Evolutionary conservation across 2,329 filamentous ascomycete species (phyloP).

Genomic region (Exserohilum rostratum): DNA sequence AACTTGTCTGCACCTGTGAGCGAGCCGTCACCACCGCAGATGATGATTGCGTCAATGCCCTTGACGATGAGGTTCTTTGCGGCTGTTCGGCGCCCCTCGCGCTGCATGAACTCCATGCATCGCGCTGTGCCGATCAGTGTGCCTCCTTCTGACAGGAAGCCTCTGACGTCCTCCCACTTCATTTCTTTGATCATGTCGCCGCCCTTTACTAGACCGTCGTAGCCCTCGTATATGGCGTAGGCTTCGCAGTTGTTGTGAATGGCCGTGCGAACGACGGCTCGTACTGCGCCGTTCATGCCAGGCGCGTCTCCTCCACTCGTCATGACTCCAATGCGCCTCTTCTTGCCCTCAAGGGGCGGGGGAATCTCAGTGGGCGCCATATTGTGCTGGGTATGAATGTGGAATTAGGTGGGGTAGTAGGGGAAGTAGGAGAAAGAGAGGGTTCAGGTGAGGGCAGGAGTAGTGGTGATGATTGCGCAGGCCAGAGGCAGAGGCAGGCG

Average conservation of each 20-base stretch:
- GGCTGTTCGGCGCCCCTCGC: constrained; percentile 78
- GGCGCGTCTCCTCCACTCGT: constrained; percentile 93
- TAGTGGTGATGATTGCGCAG: constrained; percentile 10
- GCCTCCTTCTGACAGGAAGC: constrained; percentile 91
- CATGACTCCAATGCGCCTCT: constrained; percentile 82
- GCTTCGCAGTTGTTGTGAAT: constrained; percentile 70
- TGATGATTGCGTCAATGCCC: constrained; percentile 94
- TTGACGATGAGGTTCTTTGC: constrained; percentile 93
- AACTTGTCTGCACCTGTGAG: constrained; percentile 96
- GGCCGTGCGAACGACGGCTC: constrained; percentile 88
- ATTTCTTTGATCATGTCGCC: constrained; percentile 87
- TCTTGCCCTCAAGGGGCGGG: constrained; percentile 53
- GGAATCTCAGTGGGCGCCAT: constrained; percentile 44
- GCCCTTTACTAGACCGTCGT: constrained; percentile 91
- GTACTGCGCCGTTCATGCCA: constrained; percentile 91
- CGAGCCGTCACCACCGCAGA: constrained; percentile 90
- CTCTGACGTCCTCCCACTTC: constrained; percentile 91
- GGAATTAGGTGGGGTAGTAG: constrained; percentile 6
- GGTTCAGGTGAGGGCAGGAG: constrained; percentile 4
- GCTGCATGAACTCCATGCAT: constrained; percentile 90
- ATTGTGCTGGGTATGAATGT: constrained; percentile 4
- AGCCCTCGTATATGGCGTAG: constrained; percentile 77
- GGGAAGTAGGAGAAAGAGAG: neutral
- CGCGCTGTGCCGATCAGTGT: constrained; percentile 95
- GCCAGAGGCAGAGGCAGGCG: constrained; percentile 10